Base-by-base conservation (phyloP, 441 rosid species). In the Capsella rubella region DNA sequence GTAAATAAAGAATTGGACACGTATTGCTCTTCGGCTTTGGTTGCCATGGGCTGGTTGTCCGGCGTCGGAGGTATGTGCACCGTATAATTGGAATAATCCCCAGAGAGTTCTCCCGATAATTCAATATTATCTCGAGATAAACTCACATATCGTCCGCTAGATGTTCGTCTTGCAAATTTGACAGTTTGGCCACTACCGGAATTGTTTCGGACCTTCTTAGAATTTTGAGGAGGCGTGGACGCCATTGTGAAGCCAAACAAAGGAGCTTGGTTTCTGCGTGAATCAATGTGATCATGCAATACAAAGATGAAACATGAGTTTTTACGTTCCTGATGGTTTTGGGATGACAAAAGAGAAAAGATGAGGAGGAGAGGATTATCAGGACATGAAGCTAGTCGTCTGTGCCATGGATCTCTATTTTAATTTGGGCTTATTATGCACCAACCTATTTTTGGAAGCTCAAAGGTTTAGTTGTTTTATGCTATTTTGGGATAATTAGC, bases 31-130 rank as follows among this genome's bases (percentile, higher is more conserved):
- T 93, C 97, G 0, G 95, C 96, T 81, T 89, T 93, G 39, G 81
- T 84, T 1, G 95, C 92, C 95, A 90, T 92, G 0, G 97, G 99
- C 58, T 94, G 97, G 60, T 94, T 94, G 58, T 94, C 99, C 0
- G 99, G 99, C 1, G 99, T 94, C 0, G 95, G 87, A 5, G 98
- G 98, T 56, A 94, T 92, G 66, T 92, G 97, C 7, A 94, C 99
- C 0, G 95, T 92, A 77, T 94, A 92, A 75, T 90, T 94, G 84
- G 85, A 90, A 79, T 87, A 92, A 32, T 94, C 99, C 4, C 90
- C 96, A 0, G 95, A 81, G 0, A 85, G 3, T 50, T 92, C 98
- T 0, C 95, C 96, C 0, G 96, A 87, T 83, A 88, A 83, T 67
- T 92, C 99, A 6, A 90, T 89, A 64, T 89, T 95, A 13, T 92